These are phyloP conservation scores for Spergularia azorica DNA, from an alignment of 179 eudicot species.

Conservation along the genomic window DNA sequence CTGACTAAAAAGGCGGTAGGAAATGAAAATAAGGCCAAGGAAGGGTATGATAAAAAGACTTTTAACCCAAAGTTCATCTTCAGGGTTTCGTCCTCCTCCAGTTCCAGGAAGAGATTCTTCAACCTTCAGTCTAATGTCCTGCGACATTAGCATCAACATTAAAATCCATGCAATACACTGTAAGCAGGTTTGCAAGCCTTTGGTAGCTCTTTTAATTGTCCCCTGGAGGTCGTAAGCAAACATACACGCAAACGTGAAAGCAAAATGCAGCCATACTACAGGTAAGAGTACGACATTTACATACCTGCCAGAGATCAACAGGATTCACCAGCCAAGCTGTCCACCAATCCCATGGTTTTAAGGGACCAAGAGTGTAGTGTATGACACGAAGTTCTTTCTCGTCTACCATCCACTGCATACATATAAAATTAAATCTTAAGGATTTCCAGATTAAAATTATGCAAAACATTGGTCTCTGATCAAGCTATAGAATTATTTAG, in stretches of 20 bases:
- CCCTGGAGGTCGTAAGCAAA: not conserved
- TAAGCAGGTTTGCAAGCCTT: not conserved
- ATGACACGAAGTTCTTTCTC: conserved; percentile 88
- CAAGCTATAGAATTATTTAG: no score
- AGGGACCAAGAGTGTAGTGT: conserved; percentile 97
- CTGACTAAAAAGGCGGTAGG: conserved; percentile 63
- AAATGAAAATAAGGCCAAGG: conserved; percentile 52
- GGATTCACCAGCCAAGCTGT: conserved; percentile 98
- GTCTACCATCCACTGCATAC: conserved; percentile 95
- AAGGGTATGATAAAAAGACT: conserved; percentile 80
- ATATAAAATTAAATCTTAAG: conserved; percentile 18
- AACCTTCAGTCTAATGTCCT: conserved; percentile 74
- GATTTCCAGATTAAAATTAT: conserved; percentile 14
- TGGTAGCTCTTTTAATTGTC: not conserved
- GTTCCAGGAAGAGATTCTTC: conserved; percentile 90
- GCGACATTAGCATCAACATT: conserved; percentile 31
- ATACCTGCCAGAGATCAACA: conserved; percentile 99
- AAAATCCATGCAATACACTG: conserved; percentile 5
- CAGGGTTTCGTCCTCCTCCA: conserved; percentile 78
- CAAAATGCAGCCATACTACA: not conserved
- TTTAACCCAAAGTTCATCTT: conserved; percentile 60
- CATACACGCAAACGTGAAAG: not conserved
- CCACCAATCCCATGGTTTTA: conserved; percentile 99
- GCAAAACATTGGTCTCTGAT: not conserved
- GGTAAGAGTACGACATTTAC: conserved; percentile 1